Evolutionary conservation across 768 basidiomycete species (phyloP), one percentile per base, ranked within the genome.

Genomic region (Termitomyces bulborhizus): DNA sequence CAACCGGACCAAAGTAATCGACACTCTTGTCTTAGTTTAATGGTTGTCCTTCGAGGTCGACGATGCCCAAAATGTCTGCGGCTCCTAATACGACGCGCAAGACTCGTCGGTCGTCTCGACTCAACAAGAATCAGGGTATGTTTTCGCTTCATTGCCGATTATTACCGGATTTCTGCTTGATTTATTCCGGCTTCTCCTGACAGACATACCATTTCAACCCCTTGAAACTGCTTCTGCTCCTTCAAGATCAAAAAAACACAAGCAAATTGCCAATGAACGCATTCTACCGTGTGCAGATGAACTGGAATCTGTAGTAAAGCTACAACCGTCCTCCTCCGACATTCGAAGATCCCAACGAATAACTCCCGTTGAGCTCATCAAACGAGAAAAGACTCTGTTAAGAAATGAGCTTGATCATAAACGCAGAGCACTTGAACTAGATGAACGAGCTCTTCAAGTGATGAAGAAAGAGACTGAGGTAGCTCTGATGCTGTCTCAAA

Each of bases 381-480:
- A 69, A 65, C 68, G 74, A 55, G 72, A 75, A 60, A 63, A 68
- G 48, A 61, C 67, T 4, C 63, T 77, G 50, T 43, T 70, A 37
- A 48, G 66, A 51, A 69, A 71, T 49, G 77, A 80, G 59, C 63
- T 70, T 51, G 76, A 78, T 31, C 71, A 73, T 54, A 68, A 69
- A 48, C 67, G 63, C 55, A 69, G 68, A 49, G 55, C 62, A 36
- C 65, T 69, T 24, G 71, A 72, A 52, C 65, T 79, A 41, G 74
- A 80, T 44, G 68, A 74, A 53, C 74, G 76, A 54, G 64, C 76
- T 21, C 52, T 65, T 39, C 63, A 65, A 1, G 64, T 79, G 26
- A 67, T 71, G 31, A 68, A 66, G 57, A 73, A 67, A 57, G 77
- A 82, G 62, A 67, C 70, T 44, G 74, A 80, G 51, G 71, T 75